Evolutionary conservation across 1,284 basidiomycete species (phyloP).

Genomic region (Moesziomyces sp.): DNA sequence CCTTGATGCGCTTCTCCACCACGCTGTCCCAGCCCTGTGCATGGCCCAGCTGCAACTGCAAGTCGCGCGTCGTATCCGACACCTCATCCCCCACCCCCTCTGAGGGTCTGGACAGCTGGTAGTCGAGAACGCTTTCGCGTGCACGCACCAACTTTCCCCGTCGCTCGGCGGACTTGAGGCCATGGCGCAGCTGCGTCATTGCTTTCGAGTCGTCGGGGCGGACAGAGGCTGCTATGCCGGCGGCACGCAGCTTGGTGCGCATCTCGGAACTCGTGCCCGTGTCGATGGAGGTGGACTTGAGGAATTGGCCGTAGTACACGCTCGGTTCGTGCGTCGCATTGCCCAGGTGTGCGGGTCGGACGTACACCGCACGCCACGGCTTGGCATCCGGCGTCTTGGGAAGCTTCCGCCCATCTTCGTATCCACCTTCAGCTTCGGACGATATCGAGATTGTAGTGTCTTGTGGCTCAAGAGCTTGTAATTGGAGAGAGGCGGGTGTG

Average conservation of each 20-base stretch:
- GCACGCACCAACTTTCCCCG: slow-evolving; percentile 68
- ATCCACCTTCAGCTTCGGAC: not conserved
- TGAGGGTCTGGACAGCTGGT: slow-evolving; percentile 70
- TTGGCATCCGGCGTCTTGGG: slow-evolving; percentile 55
- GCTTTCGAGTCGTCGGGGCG: slow-evolving; percentile 71
- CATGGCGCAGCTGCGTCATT: slow-evolving; percentile 72
- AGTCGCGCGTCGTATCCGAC: slow-evolving; percentile 17
- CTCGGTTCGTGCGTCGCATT: slow-evolving; percentile 26
- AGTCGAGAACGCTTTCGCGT: slow-evolving; percentile 80
- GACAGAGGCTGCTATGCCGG: slow-evolving; percentile 27
- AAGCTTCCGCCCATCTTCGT: slow-evolving; percentile 43
- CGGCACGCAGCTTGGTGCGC: slow-evolving; percentile 32
- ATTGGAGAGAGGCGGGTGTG: too few species aligned
- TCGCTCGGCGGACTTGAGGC: slow-evolving; percentile 73
- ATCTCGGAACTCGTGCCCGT: slow-evolving; percentile 17
- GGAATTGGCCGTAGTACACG: slow-evolving; percentile 53
- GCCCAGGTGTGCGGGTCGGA: slow-evolving; percentile 45
- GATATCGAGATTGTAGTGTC: not conserved
- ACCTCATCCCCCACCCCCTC: slow-evolving; percentile 70
- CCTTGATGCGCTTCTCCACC: slow-evolving; percentile 69
- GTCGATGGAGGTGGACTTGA: slow-evolving; percentile 14
- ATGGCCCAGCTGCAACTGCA: slow-evolving; percentile 31
- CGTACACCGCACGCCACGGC: slow-evolving; percentile 61
- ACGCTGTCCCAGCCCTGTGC: slow-evolving; percentile 61
- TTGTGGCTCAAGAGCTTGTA: not conserved